Percentiles rank a stretch among this genome's conserved stretches.
Evolutionary conservation across 176 grass and related monocot genomes (phyloP).

Genomic region (Secale cereale): DNA sequence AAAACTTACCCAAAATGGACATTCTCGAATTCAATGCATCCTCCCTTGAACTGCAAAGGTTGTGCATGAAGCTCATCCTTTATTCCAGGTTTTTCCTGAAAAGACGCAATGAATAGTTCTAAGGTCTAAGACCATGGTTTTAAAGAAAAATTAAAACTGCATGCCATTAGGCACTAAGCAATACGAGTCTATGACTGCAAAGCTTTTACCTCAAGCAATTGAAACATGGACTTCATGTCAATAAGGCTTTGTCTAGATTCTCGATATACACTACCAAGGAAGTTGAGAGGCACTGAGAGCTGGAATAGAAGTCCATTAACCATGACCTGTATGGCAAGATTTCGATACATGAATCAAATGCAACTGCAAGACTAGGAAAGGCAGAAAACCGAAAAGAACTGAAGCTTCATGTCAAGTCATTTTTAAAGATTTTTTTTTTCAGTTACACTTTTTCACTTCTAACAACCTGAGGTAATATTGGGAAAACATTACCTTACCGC

Average conservation of each 20-base stretch:
- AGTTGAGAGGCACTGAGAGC: slow-evolving; percentile 93
- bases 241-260: slow-evolving; percentile 98
- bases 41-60: slow-evolving; percentile 81
- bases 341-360: slow-evolving; percentile 26
- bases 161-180: background rate
- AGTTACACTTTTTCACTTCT: slow-evolving; percentile 5
- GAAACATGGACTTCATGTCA: slow-evolving; percentile 98
- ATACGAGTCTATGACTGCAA: background rate
- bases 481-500: background rate
- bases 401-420: slow-evolving; percentile 7
- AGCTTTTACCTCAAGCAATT: slow-evolving; percentile 83
- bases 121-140: slow-evolving; percentile 22
- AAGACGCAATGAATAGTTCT: slow-evolving; percentile 17
- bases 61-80: slow-evolving; percentile 62
- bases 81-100: slow-evolving; percentile 87
- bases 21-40: slow-evolving; percentile 83
- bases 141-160: slow-evolving; percentile 36
- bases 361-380: background rate
- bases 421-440: background rate
- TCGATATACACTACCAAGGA: slow-evolving; percentile 96
- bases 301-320: slow-evolving; percentile 99
- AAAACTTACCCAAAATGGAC: slow-evolving; percentile 83
- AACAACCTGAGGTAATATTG: background rate
- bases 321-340: slow-evolving; percentile 68
- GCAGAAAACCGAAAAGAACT: background rate